Percentiles rank a stretch among this genome's conserved stretches.
These are phyloP conservation scores for Acer yangbiense DNA, from an alignment of 345 rosid species.

Conservation along the genomic window DNA sequence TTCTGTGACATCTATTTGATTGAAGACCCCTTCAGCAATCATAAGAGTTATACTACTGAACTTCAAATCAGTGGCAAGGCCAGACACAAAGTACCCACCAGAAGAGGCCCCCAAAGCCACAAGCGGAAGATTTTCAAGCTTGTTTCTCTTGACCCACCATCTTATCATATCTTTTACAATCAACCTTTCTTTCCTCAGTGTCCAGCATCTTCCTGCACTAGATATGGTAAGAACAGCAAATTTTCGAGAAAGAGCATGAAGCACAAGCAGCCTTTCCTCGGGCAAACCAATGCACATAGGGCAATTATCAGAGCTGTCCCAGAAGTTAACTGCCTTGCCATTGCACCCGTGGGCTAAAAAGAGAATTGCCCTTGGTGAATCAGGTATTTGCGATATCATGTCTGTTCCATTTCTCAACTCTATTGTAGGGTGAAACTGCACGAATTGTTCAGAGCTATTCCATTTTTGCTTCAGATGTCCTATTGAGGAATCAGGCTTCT, in stretches of 20 bases:
- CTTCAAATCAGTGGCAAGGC: constrained; percentile 55
- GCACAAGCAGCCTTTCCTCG: constrained; percentile 70
- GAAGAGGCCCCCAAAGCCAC: constrained; percentile 95
- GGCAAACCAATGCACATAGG: constrained; percentile 74
- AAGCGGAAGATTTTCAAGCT: constrained; percentile 72
- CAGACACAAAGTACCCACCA: constrained; percentile 87
- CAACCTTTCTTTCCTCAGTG: constrained; percentile 53
- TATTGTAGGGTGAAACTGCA: constrained; percentile 46
- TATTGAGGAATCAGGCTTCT: constrained; percentile 28
- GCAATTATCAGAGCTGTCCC: constrained; percentile 78
- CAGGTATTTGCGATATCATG: constrained; percentile 77
- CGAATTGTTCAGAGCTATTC: constrained; percentile 35
- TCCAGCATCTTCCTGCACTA: constrained; percentile 78
- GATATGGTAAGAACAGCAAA: constrained; percentile 76
- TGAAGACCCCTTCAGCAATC: constrained; percentile 86
- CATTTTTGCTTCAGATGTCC: constrained; percentile 33
- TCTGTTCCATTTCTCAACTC: constrained; percentile 74
- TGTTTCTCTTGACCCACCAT: constrained; percentile 58
- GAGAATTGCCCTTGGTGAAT: constrained; percentile 75
- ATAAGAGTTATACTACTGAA: constrained; percentile 77
- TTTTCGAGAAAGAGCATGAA: constrained; percentile 56
- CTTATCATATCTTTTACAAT: constrained; percentile 52
- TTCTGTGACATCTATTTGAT: constrained; percentile 50
- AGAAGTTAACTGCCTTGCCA: constrained; percentile 76
- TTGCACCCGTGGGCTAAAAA: constrained; percentile 90